Base-by-base conservation (phyloP, 768 basidiomycete species). In the Fistulinella prunicolor region DNA sequence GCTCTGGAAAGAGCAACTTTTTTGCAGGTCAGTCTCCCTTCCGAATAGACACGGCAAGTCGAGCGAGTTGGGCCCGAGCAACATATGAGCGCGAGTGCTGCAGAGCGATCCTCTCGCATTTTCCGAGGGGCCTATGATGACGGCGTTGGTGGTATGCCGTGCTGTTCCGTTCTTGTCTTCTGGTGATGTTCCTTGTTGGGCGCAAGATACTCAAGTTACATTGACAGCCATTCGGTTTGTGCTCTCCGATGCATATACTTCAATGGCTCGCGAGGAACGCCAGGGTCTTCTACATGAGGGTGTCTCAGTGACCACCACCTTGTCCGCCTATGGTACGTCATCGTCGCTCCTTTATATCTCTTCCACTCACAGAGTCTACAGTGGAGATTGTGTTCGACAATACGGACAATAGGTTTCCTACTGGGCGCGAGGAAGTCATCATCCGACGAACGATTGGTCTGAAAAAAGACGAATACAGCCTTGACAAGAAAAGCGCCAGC, bases 1-100 rank as follows among this genome's bases (percentile, higher is more conserved):
- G 96, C 12, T 92, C 89, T 6, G 96, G 96, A 42, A 99, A 99
- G 76, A 94, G 90, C 61, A 99, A 98, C 67, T 98, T 99, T 77
- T 99, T 99, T 68, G 85, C 90, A 30, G 94, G 91, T 88, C 43
- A 55, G 85, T 64, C 22, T 35, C 19, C 21, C 9, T 40, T 34
- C 19, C 12, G 12, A 36, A 26, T 7, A 14, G 14, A 12, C 13
- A 23, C 36, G 38, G 23, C 22, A 26, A 34, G 32, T 34, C 28
- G 28, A 28, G 12, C 28, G 28, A n/a, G n/a, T n/a, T n/a, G n/a
- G n/a, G n/a, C n/a, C n/a, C 12, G 28, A 12, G 12, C 28, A 28
- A 28, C 6, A 28, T 28, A 28, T 28, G 28, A 28, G 28, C 12
- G 28, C 7, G 28, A 12, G 6, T 28, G 28, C n/a, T n/a, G n/a